Percentiles rank a stretch among this genome's conserved stretches.
These are phyloP conservation scores for Neckera pumila DNA, from an alignment of 225 moss, liverwort and hornwort species.

Conservation along the genomic window DNA sequence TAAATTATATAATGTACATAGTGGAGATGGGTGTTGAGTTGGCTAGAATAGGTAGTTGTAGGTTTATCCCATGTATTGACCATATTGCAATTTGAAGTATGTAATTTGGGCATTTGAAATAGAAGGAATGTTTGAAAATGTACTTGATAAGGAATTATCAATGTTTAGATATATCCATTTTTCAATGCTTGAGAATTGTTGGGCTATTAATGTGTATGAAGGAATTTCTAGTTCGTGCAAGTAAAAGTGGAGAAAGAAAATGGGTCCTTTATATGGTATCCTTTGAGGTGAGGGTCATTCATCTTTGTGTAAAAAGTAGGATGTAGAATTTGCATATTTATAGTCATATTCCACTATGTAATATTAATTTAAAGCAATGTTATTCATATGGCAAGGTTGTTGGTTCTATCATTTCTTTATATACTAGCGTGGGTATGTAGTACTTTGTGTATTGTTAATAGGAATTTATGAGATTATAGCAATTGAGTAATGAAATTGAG, in stretches of 20 bases:
- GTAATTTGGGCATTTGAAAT: not conserved
- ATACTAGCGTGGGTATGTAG: not conserved
- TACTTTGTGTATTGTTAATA: not conserved
- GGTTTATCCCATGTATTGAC: not conserved
- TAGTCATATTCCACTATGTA: not conserved
- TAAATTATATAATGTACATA: not conserved
- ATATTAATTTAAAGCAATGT: too few relatives aligned
- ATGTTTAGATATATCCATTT: not conserved
- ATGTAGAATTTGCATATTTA: not conserved
- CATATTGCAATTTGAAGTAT: not conserved
- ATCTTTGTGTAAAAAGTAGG: not conserved
- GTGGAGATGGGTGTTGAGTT: not conserved
- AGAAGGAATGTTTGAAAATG: not conserved
- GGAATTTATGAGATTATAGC: not conserved
- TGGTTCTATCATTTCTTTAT: not conserved
- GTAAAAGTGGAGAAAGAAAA: not conserved
- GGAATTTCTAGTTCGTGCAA: not conserved
- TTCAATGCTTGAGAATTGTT: not conserved
- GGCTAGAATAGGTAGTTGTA: accelerated
- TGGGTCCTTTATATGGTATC: not conserved
- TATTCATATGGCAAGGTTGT: not conserved
- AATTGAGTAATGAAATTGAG: not conserved
- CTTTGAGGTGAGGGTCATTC: accelerated
- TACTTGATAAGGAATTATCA: not conserved
- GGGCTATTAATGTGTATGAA: not conserved